A percentile compares a stretch with the other conserved stretches of the same genome.
phyloP scores from a whole-genome alignment of 768 basidiomycete genomes.

The Boletus barrowsii region DNA sequence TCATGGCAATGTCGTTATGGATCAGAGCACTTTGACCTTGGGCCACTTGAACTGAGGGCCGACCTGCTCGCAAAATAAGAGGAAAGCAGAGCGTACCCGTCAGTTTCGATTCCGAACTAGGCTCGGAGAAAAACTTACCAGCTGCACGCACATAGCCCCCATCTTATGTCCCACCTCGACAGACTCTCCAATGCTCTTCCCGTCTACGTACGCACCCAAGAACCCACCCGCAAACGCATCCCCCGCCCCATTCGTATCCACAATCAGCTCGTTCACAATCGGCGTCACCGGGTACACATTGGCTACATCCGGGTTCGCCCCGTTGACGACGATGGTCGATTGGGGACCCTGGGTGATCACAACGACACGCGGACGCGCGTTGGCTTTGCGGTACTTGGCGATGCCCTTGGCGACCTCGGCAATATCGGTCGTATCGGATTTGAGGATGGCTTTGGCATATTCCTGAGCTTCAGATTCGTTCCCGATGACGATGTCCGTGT shows the following conservation, averaged over 20 bases:
- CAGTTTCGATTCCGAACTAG: background rate
- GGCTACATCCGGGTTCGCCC: slow-evolving; percentile 42
- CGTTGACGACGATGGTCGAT: slow-evolving; percentile 72
- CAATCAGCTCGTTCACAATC: slow-evolving; percentile 62
- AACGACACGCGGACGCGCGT: slow-evolving; percentile 76
- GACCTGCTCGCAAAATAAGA: slow-evolving; percentile 33
- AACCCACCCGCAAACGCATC: slow-evolving; percentile 98
- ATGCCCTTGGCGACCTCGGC: slow-evolving; percentile 68
- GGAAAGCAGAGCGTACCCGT: background rate
- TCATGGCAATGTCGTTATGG: background rate
- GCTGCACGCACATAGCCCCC: slow-evolving; percentile 80
- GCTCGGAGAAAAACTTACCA: slow-evolving; percentile 41
- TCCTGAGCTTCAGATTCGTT: slow-evolving; percentile 93
- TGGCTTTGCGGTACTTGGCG: slow-evolving; percentile 73
- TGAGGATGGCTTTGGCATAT: slow-evolving; percentile 74
- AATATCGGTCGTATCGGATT: slow-evolving; percentile 64
- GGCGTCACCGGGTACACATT: slow-evolving; percentile 58
- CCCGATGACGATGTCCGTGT: slow-evolving; percentile 89
- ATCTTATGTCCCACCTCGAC: slow-evolving; percentile 86
- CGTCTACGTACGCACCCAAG: slow-evolving; percentile 78
- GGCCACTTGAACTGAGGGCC: slow-evolving; percentile 58
- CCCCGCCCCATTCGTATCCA: slow-evolving; percentile 98
- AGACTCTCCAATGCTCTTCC: slow-evolving; percentile 72
- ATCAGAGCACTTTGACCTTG: slow-evolving; percentile 46
- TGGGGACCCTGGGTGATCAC: slow-evolving; percentile 89